Evolutionary conservation across 1,284 basidiomycete species (phyloP).

Genomic region (Nidula niveotomentosa): DNA sequence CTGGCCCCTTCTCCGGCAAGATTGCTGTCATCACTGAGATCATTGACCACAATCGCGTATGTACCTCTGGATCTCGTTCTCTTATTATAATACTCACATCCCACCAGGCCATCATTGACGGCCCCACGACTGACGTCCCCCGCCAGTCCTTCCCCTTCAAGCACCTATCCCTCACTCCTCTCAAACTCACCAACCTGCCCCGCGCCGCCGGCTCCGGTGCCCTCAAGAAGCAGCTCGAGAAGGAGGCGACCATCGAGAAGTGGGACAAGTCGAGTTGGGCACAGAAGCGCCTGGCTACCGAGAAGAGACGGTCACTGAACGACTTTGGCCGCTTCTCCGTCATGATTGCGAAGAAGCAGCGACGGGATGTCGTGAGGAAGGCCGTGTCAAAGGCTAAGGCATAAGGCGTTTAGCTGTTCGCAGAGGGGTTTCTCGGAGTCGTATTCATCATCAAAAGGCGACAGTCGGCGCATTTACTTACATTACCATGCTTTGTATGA

Average conservation of each 20-base stretch:
- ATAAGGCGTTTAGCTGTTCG: neutral
- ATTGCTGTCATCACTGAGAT: conserved; percentile 97
- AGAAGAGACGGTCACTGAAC: conserved; percentile 76
- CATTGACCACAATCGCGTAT: conserved; percentile 98
- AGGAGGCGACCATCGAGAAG: conserved; percentile 72
- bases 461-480: too few relatives aligned
- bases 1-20: conserved; percentile 84
- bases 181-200: conserved; percentile 84
- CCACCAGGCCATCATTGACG: conserved; percentile 90
- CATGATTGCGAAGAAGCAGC: conserved; percentile 76
- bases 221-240: conserved; percentile 89
- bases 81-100: conserved; percentile 1
- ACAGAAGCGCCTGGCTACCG: conserved; percentile 81
- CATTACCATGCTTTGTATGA: too few relatives aligned
- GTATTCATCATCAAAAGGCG: too few relatives aligned
- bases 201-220: conserved; percentile 83
- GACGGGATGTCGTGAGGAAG: conserved; percentile 73
- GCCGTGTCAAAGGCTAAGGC: conserved; percentile 41
- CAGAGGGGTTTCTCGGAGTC: too few relatives aligned
- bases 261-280: conserved; percentile 92
- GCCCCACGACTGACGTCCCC: conserved; percentile 87
- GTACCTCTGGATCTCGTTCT: conserved; percentile 26
- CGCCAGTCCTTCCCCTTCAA: conserved; percentile 93
- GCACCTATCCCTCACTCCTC: conserved; percentile 89
- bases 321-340: conserved; percentile 91